These are phyloP conservation scores for Cornus suecica DNA, from an alignment of 148 eudicot species.

Conservation along the genomic window DNA sequence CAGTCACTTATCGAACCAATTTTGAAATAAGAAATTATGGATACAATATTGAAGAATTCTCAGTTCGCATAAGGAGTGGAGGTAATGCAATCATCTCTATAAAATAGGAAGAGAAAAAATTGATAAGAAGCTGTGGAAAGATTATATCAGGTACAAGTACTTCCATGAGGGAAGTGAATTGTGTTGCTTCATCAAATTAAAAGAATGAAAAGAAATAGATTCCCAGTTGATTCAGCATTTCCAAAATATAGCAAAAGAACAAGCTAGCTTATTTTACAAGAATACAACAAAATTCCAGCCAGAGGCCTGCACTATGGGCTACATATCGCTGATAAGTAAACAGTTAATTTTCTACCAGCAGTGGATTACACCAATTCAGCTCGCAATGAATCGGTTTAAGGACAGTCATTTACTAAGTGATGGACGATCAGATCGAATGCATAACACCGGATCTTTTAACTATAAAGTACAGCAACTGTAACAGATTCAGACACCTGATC, in stretches of 20 bases:
- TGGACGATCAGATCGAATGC: not conserved
- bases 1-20: not conserved
- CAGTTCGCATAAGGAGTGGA: no score
- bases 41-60: no score
- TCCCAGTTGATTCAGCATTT: not conserved
- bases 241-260: not conserved
- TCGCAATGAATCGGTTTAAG: not conserved
- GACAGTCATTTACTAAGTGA: no score
- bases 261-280: not conserved
- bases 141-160: no score
- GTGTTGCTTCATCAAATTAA: not conserved
- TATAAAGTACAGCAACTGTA: not conserved
- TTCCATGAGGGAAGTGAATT: not conserved
- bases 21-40: not conserved
- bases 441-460: not conserved
- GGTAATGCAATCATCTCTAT: no score
- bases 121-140: no score
- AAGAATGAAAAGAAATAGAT: not conserved
- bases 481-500: not conserved
- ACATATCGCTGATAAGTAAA: not conserved
- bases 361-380: not conserved
- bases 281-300: no score
- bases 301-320: no score
- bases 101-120: no score
- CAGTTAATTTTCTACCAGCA: not conserved